Conservation (phyloP, 352 stramenopile species). For the Pythium biforme region DNA sequence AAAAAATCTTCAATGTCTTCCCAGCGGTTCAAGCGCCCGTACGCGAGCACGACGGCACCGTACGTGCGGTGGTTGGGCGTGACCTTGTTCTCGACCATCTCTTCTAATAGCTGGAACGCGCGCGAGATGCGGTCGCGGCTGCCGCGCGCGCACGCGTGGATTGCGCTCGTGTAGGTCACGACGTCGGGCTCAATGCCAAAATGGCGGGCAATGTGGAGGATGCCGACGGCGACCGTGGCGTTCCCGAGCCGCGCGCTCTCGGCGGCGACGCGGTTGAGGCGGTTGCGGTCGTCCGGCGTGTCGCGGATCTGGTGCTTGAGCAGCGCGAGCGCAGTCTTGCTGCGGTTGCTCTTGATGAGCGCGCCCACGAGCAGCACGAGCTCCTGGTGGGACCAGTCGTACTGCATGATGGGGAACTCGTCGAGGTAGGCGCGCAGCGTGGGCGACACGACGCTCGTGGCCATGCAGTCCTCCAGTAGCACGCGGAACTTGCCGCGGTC, state of each 20-base stretch:
- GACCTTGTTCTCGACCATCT: conserved; percentile 65
- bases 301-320: conserved; percentile 58
- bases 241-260: conserved; percentile 69
- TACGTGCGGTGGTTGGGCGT: conserved; percentile 76
- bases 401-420: conserved; percentile 64
- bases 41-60: conserved; percentile 63
- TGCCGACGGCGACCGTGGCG: conserved; percentile 55
- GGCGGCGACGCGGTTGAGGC: conserved; percentile 67
- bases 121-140: conserved; percentile 42
- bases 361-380: conserved; percentile 72
- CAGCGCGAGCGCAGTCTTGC: conserved; percentile 50
- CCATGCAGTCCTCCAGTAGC: conserved; percentile 63
- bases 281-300: conserved; percentile 35
- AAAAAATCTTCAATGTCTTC: conserved; percentile 68
- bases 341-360: conserved; percentile 76
- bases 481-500: conserved; percentile 57
- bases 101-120: conserved; percentile 68
- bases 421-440: conserved; percentile 68
- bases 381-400: conserved; percentile 63
- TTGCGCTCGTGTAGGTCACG: conserved; percentile 77
- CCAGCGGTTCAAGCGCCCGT: conserved; percentile 66
- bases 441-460: conserved; percentile 46
- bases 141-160: conserved; percentile 73
- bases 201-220: conserved; percentile 70
- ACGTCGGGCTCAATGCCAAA: conserved; percentile 65